Base-by-base conservation (phyloP, 139 green algal species). In the Chlorella sp. region DNA sequence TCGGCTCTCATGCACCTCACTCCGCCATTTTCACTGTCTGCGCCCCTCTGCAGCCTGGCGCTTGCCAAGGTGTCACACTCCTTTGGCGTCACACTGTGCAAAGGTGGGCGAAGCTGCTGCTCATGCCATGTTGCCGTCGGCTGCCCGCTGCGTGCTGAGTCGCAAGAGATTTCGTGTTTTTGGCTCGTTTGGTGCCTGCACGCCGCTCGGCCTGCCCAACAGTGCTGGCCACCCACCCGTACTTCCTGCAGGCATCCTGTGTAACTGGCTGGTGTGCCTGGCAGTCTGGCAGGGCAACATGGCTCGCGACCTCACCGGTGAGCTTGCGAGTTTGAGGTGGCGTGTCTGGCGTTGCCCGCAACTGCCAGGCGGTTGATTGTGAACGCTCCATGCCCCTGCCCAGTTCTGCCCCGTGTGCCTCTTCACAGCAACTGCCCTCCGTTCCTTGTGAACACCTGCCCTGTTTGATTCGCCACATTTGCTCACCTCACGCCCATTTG, bases 191-290 rank as follows among this genome's bases (percentile, higher is more conserved):
- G n/a, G n/a, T 73, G 13, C 34, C 65, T 73, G 38, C 13, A 43
- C 2, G 65, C n/a, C 13, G 1, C 65, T 11, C 5, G 24, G n/a
- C n/a, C 11, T n/a, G 46, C 46, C 46, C 46, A 54, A 7, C 46
- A 54, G 7, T 7, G 8, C 7, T 54, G 46, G 7, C 68, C 14
- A 36, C 32, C 36, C 11, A 3, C 24, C 60, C 34, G 41, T 44
- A 1, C n/a, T 0, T 54, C 74, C 44, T 67, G 41, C 80, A 84
- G 81, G 81, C 65, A 72, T 85, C 28, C 36, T 85, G 16, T 79
- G 81, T 38, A 85, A 85, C 81, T 85, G 81, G 81, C 81, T 85
- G 34, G 81, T 85, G 32, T 85, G 81, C 81, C 81, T 85, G 51
- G 81, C 81, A 11, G 81, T 85, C 69, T 85, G 81, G 81, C 81